phyloP scores from a whole-genome alignment of 345 rosid genomes.

The Passiflora organensis region DNA sequence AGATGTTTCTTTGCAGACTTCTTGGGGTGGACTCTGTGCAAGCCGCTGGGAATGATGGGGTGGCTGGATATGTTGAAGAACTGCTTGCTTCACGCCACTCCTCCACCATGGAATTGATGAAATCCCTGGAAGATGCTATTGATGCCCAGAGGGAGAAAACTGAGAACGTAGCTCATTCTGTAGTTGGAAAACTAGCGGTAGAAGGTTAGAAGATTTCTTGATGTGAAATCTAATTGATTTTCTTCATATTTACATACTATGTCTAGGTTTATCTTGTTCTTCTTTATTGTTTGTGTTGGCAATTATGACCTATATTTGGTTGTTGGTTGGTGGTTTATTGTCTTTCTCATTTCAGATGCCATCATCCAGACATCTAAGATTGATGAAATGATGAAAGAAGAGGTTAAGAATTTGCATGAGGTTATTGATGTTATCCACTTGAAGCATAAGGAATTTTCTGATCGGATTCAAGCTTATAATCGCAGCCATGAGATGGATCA shows the following conservation, averaged over 20 bases:
- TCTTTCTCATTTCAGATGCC: constrained; percentile 39
- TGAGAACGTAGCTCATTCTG: constrained; percentile 41
- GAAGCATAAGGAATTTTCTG: constrained; percentile 58
- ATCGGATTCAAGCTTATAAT: constrained; percentile 42
- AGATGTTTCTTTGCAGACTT: constrained; percentile 78
- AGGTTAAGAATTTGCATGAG: constrained; percentile 53
- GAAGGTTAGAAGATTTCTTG: constrained; percentile 59
- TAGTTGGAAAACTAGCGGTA: constrained; percentile 36
- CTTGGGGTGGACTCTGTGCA: constrained; percentile 51
- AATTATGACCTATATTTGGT: neutral
- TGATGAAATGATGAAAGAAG: constrained; percentile 79
- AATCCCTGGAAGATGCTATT: constrained; percentile 56
- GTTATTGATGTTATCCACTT: constrained; percentile 53
- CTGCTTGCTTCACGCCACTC: constrained; percentile 61
- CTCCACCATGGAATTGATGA: constrained; percentile 60
- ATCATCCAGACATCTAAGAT: constrained; percentile 52
- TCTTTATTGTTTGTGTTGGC: constrained; percentile 1
- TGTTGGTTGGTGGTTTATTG: no score
- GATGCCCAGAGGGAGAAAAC: constrained; percentile 54
- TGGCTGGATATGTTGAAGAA: constrained; percentile 49
- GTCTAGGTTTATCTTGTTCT: neutral
- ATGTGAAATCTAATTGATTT: constrained; percentile 16
- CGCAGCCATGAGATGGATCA: constrained; percentile 54
- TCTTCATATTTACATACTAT: neutral
- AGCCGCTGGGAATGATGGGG: constrained; percentile 32